phyloP scores from a whole-genome alignment of 805 yeast genomes.

The Candida koratica region DNA sequence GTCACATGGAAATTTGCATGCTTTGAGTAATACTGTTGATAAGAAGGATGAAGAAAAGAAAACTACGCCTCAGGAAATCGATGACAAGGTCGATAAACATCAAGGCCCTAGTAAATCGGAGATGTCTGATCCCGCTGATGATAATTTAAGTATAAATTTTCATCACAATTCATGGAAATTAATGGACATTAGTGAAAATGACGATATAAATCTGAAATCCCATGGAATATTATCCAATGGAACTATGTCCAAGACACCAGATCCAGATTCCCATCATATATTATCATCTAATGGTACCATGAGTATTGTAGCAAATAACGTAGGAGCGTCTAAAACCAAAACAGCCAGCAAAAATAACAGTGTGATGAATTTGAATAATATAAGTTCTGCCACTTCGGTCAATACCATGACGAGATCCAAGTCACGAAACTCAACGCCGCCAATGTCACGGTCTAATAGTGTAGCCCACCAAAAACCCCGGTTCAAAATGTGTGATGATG shows the following conservation, averaged over 20 bases:
- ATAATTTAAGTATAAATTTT: constrained; percentile 6
- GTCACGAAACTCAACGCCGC: constrained; percentile 12
- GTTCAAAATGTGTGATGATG: constrained; percentile 58
- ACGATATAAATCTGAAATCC: background rate
- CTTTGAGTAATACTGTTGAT: constrained; percentile 1
- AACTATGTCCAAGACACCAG: no score
- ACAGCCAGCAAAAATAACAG: constrained; percentile 1
- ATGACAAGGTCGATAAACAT: background rate
- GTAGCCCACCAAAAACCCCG: constrained; percentile 30
- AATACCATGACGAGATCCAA: constrained; percentile 2
- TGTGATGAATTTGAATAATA: constrained; percentile 1
- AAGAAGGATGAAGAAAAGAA: constrained; percentile 2
- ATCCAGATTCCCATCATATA: background rate
- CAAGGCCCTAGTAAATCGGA: background rate
- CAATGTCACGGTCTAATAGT: constrained; percentile 17
- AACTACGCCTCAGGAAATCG: background rate
- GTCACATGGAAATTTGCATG: constrained; percentile 14
- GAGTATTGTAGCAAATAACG: constrained; percentile 1
- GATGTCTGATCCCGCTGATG: background rate
- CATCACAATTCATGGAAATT: constrained; percentile 2
- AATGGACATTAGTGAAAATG: constrained; percentile 4
- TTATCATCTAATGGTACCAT: constrained; percentile 1
- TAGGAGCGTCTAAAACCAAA: background rate
- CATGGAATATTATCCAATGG: constrained; percentile 2
- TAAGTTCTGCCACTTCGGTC: constrained; percentile 1